Evolutionary conservation across 2,329 filamentous ascomycete species (phyloP).

Genomic region (Diaporthe citri): DNA sequence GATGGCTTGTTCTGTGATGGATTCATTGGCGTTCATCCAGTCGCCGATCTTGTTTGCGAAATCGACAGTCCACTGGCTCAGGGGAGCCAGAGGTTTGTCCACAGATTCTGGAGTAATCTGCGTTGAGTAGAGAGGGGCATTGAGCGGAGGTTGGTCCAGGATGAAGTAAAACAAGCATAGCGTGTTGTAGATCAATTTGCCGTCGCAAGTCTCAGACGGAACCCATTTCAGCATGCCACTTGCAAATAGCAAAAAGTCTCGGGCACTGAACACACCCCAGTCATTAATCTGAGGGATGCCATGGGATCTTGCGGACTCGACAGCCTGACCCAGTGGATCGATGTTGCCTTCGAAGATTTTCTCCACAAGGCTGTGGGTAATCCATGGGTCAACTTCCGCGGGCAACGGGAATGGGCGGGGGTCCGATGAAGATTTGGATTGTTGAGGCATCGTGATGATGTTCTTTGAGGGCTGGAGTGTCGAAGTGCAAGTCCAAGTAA

Average conservation of each 20-base stretch:
- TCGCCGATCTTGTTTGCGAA: slow-evolving; percentile 3
- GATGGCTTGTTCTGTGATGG: not conserved
- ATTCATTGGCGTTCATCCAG: not conserved
- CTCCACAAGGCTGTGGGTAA: not conserved
- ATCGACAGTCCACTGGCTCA: slow-evolving; percentile 2
- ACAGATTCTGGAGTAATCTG: not conserved
- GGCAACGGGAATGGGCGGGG: not conserved
- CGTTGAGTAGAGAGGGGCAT: not conserved
- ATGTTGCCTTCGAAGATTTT: not conserved
- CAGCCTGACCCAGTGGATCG: not conserved
- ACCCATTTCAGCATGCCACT: slow-evolving; percentile 2
- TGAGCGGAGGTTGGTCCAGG: not conserved
- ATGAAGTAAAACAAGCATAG: not conserved
- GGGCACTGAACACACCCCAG: not conserved
- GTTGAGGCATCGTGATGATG: not conserved
- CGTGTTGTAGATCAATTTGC: slow-evolving; percentile 1
- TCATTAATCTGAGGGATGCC: not conserved
- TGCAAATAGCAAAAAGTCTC: not conserved
- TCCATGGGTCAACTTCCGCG: not conserved
- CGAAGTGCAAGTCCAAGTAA: not conserved
- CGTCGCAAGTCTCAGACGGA: not conserved
- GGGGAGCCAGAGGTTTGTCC: not conserved
- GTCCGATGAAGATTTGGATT: not conserved
- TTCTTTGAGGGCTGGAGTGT: not conserved
- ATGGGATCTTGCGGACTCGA: not conserved